A percentile compares a stretch with the other conserved stretches of the same genome.
These are phyloP conservation scores for Coriaria nepalensis DNA, from an alignment of 306 rosid species.

Conservation along the genomic window DNA sequence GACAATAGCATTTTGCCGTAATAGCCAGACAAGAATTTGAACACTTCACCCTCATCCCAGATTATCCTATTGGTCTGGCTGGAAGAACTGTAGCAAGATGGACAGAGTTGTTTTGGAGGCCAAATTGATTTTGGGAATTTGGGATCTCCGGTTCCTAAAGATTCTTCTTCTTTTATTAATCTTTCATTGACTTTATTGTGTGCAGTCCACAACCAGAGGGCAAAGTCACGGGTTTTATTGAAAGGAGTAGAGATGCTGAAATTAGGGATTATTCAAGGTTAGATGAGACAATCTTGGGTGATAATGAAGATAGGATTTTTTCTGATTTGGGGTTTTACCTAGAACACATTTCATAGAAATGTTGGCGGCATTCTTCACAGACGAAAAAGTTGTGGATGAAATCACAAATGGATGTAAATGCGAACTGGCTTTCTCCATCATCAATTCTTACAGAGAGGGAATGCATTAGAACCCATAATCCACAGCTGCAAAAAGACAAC, in stretches of 20 bases:
- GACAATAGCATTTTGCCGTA: slow-evolving; percentile 51
- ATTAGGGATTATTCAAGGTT: slow-evolving; percentile 7
- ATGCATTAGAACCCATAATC: slow-evolving; percentile 95
- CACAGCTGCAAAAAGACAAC: slow-evolving; percentile 50
- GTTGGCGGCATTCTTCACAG: slow-evolving; percentile 96
- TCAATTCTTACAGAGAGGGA: slow-evolving; percentile 80
- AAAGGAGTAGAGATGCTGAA: slow-evolving; percentile 65
- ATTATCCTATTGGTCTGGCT: slow-evolving; percentile 31
- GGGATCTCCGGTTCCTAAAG: slow-evolving; percentile 64
- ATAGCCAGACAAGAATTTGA: slow-evolving; percentile 38
- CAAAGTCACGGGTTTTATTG: slow-evolving; percentile 60
- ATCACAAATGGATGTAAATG: slow-evolving; percentile 65
- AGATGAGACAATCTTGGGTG: slow-evolving; percentile 15
- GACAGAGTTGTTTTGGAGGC: slow-evolving; percentile 80
- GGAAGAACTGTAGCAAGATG: slow-evolving; percentile 39
- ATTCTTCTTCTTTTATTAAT: slow-evolving; percentile 65
- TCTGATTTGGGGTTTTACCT: slow-evolving; percentile 29
- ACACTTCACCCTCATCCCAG: slow-evolving; percentile 69
- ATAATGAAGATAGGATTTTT: slow-evolving; percentile 4
- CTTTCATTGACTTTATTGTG: slow-evolving; percentile 78
- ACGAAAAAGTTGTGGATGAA: slow-evolving; percentile 77
- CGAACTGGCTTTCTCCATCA: slow-evolving; percentile 81
- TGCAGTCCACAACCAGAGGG: slow-evolving; percentile 82
- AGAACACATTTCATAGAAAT: slow-evolving; percentile 75
- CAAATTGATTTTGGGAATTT: slow-evolving; percentile 81